Evolutionary conservation across 352 stramenopile genomes (phyloP), one percentile per base, ranked within the genome.

Genomic region (Globisporangium acanthophoron): DNA sequence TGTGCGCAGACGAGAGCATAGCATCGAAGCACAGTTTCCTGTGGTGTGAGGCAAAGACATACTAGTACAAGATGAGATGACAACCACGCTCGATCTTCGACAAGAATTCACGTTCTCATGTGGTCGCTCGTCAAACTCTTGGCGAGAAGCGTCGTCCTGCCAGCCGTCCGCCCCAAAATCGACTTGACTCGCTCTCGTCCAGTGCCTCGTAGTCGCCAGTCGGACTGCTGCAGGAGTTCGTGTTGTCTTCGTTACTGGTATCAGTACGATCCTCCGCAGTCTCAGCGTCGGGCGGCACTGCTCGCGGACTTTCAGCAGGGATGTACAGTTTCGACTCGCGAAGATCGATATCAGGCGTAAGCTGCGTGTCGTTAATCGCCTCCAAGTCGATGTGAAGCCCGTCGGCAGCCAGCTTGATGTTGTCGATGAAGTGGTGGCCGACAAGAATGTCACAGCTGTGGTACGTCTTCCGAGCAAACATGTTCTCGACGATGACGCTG

Each of bases 401-500:
- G 13, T 87, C 74, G 0, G 66, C 44, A 0, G 74, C 64, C 18
- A 87, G 59, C 49, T 71, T 80, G 65, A 85, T 85, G 52, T 83
- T 84, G 61, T 87, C 73, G 7, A 78, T 66, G 49, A 87, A 87
- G 48, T 85, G 73, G 58, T 85, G 77, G 2, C 70, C 73, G 1
- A 85, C 73, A 11, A 85, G 65, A 15, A 87, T 69, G 51, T 87
- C 77, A 52, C 73, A 85, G 47, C 68, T 78, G 54, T 83, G 73
- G 40, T 87, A 85, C 6, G 74, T 69, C 55, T 84, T 87, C 2
- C 74, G 67, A 6, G 73, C 65, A 41, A 82, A 77, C 73, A 87
- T 83, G 44, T 73, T 80, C n/a, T 87, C 76, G 29, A 60, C 73
- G n/a, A 87, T 67, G 9, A 84, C 54, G 15, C 66, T 75, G 45